Base-by-base conservation (phyloP, 1,284 basidiomycete genomes). In the Polyporus tsugae region DNA sequence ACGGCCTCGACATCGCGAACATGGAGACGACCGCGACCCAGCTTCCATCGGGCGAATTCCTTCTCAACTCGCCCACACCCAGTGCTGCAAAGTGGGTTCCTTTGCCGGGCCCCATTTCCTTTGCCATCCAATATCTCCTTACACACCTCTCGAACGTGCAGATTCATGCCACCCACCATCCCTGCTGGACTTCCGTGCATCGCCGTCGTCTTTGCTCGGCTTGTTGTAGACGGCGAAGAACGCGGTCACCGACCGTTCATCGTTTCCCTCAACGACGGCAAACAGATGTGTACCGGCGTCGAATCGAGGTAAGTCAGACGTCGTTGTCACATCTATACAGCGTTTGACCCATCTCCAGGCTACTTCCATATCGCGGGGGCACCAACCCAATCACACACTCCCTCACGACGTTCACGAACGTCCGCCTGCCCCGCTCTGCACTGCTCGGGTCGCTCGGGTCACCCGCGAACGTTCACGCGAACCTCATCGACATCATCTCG, bases 101-200 rank as follows among this genome's bases (percentile, higher is more conserved):
- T 22, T 22, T n/a, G 7, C 4, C 33, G 4, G 29, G 29, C 1
- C 2, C 39, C 1, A 10, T 7, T 38, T 7, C 33, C 6, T 36
- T 33, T 33, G 35, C n/a, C n/a, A n/a, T 3, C 9, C 3, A 2
- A n/a, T 19, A 22, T 13, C 4, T 53, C 44, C 15, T 57, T 29
- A 69, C 60, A 15, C 4, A 29, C 29, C 29, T 4, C 11, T 13
- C 15, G 41, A n/a, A 49, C 17, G 35, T n/a, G 52, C 10, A 84
- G 83, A 68, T 83, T 76, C 69, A 85, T 85, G 84, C 83, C 84
- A 4, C 82, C 83, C 0, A 83, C 82, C 1, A 70, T 75, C 2
- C 82, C 83, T 25, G 75, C 74, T 35, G 82, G 79, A 2, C 70
- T 75, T 17, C 81, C 80, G 1, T 75, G 78, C 35, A 68, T 82